Percentiles rank a stretch among this genome's conserved stretches.
Conservation (phyloP, 805 yeast genomes). For the Saturnispora galanensis region DNA sequence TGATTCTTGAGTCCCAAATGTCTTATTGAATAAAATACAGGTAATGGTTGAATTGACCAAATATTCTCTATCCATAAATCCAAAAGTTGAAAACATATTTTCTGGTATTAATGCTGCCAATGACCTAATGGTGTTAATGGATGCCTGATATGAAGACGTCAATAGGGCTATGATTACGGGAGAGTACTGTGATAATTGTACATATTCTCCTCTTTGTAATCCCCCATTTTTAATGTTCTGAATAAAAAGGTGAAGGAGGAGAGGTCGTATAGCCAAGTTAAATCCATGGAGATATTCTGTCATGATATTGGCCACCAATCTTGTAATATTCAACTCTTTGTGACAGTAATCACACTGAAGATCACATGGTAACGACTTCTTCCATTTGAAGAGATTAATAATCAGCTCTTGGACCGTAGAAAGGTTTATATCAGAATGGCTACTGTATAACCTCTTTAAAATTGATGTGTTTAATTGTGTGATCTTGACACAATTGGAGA, state of each 20-base stretch:
- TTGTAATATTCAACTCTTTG: conserved; percentile 46
- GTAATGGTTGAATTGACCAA: conserved; percentile 71
- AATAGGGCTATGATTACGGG: conserved; percentile 55
- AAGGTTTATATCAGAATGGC: conserved; percentile 68
- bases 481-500: conserved; percentile 66
- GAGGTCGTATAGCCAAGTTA: conserved; percentile 68
- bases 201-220: conserved; percentile 31
- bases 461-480: conserved; percentile 73
- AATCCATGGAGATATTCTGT: conserved; percentile 79
- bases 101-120: conserved; percentile 68
- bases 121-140: conserved; percentile 63
- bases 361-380: conserved; percentile 51
- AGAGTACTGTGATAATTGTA: conserved; percentile 61
- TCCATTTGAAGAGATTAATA: conserved; percentile 59
- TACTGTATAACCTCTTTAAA: conserved; percentile 57
- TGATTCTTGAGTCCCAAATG: conserved; percentile 75
- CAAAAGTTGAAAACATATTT: conserved; percentile 76
- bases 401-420: conserved; percentile 64
- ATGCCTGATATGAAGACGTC: conserved; percentile 73
- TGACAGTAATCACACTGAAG: conserved; percentile 52
- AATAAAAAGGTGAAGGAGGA: conserved; percentile 66
- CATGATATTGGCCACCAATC: conserved; percentile 65
- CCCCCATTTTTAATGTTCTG: conserved; percentile 40
- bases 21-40: conserved; percentile 59
- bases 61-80: conserved; percentile 82